These are phyloP conservation scores for Cyphellophora attinorum DNA, from an alignment of 2,329 filamentous ascomycete species.

Conservation along the genomic window DNA sequence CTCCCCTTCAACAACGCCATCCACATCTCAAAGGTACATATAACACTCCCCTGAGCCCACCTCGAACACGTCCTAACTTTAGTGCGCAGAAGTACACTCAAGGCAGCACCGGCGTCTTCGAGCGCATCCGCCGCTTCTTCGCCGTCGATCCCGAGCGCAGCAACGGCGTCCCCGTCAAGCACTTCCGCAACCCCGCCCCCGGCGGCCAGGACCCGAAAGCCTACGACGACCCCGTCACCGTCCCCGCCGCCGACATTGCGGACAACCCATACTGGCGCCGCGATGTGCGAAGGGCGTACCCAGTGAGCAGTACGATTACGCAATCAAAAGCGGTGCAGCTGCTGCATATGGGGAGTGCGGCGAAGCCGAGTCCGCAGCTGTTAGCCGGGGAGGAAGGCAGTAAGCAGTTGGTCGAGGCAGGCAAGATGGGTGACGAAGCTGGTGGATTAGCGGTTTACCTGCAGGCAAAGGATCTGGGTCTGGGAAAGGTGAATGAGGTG, in stretches of 20 bases:
- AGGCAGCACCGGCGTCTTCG: constrained; percentile 83
- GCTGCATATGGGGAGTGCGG: constrained; percentile 73
- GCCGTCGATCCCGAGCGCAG: constrained; percentile 82
- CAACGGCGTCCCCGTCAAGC: constrained; percentile 85
- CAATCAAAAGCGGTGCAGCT: constrained; percentile 82
- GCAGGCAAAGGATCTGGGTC: constrained; percentile 47
- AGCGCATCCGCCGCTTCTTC: constrained; percentile 65
- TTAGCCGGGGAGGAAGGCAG: constrained; percentile 62
- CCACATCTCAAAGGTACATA: background rate
- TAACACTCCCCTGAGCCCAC: background rate
- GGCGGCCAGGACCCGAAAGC: constrained; percentile 58
- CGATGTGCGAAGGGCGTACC: constrained; percentile 74
- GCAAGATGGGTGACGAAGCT: constrained; percentile 58
- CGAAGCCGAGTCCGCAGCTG: constrained; percentile 67
- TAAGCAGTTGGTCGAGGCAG: constrained; percentile 67
- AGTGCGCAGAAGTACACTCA: constrained; percentile 83
- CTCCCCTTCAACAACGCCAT: background rate
- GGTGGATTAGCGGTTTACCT: constrained; percentile 62
- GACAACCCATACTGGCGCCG: constrained; percentile 97
- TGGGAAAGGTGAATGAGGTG: too few species aligned
- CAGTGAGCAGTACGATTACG: constrained; percentile 65
- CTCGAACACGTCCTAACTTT: background rate
- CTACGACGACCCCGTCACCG: constrained; percentile 74
- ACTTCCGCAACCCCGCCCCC: constrained; percentile 80
- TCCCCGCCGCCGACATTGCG: constrained; percentile 77